Evolutionary conservation across 1,139 yeast species (phyloP).

Genomic region (Geotrichum europaeum): DNA sequence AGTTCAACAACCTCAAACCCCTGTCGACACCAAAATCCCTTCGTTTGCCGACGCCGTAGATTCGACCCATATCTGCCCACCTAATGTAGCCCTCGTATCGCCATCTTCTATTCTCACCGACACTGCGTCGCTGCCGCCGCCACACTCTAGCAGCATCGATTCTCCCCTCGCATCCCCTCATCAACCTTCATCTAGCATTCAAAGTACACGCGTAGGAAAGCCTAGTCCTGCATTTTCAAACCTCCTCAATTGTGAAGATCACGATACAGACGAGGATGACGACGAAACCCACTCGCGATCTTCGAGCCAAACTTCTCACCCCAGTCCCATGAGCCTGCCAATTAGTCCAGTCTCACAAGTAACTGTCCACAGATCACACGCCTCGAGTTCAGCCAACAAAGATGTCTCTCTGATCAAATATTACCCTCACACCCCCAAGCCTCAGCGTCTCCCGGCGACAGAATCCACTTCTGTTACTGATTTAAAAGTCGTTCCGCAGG

Average conservation of each 20-base stretch:
- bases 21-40: neutral
- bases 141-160: neutral
- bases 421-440: slow-evolving; percentile 49
- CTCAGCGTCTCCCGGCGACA: slow-evolving; percentile 9
- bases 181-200: neutral
- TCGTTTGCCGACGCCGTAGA: neutral
- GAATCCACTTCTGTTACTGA: neutral
- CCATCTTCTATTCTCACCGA: neutral
- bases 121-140: neutral
- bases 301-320: neutral
- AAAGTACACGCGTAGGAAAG: neutral
- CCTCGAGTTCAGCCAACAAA: slow-evolving; percentile 11
- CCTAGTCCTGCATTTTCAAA: neutral
- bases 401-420: slow-evolving; percentile 58
- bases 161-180: neutral
- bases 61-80: neutral
- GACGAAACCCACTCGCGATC: neutral
- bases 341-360: neutral
- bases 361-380: slow-evolving; percentile 1
- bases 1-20: neutral
- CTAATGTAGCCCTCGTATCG: neutral
- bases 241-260: neutral
- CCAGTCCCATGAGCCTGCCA: slow-evolving; percentile 9
- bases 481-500: neutral
- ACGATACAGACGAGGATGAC: slow-evolving; percentile 5